phyloP scores from a whole-genome alignment of 2,329 filamentous ascomycete species.

The Dothideomycetidae sp. region DNA sequence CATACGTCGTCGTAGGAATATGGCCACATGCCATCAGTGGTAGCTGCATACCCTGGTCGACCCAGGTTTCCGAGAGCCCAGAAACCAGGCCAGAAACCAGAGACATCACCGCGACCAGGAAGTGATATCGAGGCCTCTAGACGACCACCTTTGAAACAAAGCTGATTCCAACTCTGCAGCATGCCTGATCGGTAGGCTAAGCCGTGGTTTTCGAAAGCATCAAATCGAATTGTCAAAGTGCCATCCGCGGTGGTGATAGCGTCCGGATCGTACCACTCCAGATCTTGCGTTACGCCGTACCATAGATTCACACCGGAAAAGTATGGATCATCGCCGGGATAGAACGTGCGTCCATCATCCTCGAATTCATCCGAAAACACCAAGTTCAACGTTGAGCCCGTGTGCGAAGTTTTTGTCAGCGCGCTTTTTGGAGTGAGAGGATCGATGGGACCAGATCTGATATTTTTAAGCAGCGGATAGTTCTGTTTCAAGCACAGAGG shows the following conservation, averaged over 20 bases:
- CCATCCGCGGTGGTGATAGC: constrained; percentile 37
- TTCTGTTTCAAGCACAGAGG: constrained; percentile 34
- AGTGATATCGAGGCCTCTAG: constrained; percentile 40
- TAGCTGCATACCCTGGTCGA: constrained; percentile 37
- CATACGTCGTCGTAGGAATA: constrained; percentile 38
- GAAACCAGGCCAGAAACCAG: constrained; percentile 39
- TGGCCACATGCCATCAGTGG: constrained; percentile 41
- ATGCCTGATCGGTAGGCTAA: constrained; percentile 37
- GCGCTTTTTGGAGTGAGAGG: constrained; percentile 36
- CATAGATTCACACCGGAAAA: constrained; percentile 40
- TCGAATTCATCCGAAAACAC: constrained; percentile 47
- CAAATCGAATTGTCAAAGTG: constrained; percentile 32
- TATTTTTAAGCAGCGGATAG: constrained; percentile 35
- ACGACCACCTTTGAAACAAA: constrained; percentile 42
- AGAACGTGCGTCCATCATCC: constrained; percentile 38
- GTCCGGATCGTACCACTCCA: constrained; percentile 40
- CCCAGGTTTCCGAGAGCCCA: constrained; percentile 43
- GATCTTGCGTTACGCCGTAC: constrained; percentile 39
- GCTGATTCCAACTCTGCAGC: constrained; percentile 39
- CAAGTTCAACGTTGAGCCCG: constrained; percentile 32
- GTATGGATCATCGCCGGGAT: constrained; percentile 43
- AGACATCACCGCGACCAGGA: constrained; percentile 35
- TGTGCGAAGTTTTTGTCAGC: constrained; percentile 31
- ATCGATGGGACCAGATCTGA: constrained; percentile 36
- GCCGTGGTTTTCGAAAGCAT: constrained; percentile 32